Evolutionary conservation across 176 grass and related monocot genomes (phyloP).

Genomic region (Aegilops longissima): DNA sequence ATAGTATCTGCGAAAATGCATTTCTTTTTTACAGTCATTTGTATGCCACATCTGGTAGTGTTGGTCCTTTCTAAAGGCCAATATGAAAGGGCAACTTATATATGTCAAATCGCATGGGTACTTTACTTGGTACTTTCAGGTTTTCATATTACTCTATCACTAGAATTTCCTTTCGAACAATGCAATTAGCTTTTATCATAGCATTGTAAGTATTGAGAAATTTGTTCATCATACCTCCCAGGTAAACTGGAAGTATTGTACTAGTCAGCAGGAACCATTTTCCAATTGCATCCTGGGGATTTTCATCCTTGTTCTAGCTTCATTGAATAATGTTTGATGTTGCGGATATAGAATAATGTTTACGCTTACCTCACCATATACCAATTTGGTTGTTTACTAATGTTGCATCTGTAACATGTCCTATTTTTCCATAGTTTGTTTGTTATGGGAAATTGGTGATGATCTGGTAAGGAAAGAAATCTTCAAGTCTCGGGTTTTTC

Average conservation of each 20-base stretch:
- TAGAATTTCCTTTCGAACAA: background rate
- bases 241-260: background rate
- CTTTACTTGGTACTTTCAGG: background rate
- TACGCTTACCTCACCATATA: background rate
- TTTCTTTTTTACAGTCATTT: too few species aligned
- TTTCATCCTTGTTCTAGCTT: background rate
- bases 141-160: background rate
- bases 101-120: too few species aligned
- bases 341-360: background rate
- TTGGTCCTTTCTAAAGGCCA: too few species aligned
- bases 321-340: background rate
- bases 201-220: background rate
- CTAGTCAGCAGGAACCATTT: background rate
- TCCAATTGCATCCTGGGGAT: background rate
- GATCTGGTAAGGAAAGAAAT: background rate
- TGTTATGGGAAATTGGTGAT: background rate
- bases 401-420: background rate
- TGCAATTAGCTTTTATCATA: background rate
- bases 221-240: background rate
- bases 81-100: too few species aligned
- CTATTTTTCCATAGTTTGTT: background rate
- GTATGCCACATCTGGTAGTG: too few species aligned
- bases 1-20: too few species aligned
- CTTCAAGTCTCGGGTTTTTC: too few species aligned
- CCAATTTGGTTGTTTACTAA: background rate